Evolutionary conservation across 164 flowering plant species (phyloP).

Genomic region (Vitis labrusca): DNA sequence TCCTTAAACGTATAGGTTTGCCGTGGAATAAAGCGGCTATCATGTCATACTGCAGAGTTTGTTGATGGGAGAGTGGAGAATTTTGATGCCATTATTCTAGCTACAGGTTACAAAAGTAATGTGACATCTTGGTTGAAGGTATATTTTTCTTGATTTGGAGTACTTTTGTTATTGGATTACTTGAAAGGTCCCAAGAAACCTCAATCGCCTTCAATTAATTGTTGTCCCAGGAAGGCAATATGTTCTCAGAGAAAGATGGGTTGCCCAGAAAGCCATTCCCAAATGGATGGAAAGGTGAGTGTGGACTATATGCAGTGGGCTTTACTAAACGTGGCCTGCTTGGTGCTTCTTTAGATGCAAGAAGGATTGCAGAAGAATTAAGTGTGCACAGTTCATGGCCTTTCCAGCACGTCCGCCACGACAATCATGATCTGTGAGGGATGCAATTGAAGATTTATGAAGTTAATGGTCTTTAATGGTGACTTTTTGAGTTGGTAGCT

Average conservation of each 20-base stretch:
- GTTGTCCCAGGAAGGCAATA: conserved; percentile 34
- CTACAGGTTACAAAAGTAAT: conserved; percentile 87
- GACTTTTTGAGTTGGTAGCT: too few species aligned
- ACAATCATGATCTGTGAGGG: not conserved
- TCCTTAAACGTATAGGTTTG: conserved; percentile 39
- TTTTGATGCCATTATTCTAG: conserved; percentile 75
- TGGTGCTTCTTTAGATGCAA: conserved; percentile 67
- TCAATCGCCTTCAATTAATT: not conserved
- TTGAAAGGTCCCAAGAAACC: too few species aligned
- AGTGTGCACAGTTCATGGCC: conserved; percentile 17
- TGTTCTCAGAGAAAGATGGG: conserved; percentile 60
- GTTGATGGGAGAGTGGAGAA: conserved; percentile 57
- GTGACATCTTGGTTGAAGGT: conserved; percentile 91
- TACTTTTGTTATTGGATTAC: too few species aligned
- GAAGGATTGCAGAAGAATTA: conserved; percentile 61
- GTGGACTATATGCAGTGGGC: conserved; percentile 67
- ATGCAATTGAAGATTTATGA: not conserved
- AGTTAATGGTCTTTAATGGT: not conserved
- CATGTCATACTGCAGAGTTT: conserved; percentile 48
- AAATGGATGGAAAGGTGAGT: conserved; percentile 66
- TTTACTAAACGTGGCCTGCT: conserved; percentile 66
- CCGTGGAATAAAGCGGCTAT: conserved; percentile 47
- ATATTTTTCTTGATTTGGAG: not conserved
- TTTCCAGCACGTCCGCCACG: conserved; percentile 4
- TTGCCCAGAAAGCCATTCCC: conserved; percentile 53